Evolutionary conservation across 495 filamentous ascomycete species (phyloP).

Genomic region (Neurospora tetraspora): DNA sequence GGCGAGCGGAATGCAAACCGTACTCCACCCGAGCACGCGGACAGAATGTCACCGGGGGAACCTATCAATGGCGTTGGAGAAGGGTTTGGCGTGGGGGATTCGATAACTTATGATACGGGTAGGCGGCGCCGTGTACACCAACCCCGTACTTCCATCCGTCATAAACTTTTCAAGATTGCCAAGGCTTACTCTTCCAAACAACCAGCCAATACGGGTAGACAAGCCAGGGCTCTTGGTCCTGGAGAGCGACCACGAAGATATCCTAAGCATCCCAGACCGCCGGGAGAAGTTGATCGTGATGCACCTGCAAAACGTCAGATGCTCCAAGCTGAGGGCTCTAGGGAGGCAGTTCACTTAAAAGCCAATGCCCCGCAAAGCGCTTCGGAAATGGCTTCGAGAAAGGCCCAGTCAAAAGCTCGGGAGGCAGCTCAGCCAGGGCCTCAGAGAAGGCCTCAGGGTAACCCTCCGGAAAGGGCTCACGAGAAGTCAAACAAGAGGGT

Average conservation of each 20-base stretch:
- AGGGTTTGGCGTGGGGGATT: conserved; percentile 16
- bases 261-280: neutral
- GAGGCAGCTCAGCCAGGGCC: neutral
- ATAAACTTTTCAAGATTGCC: neutral
- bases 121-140: neutral
- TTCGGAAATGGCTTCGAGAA: neutral
- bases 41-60: neutral
- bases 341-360: neutral
- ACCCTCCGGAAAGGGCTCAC: neutral
- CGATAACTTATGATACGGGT: neutral
- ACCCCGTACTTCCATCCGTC: neutral
- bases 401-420: neutral
- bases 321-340: neutral
- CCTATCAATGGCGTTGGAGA: conserved; percentile 5
- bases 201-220: neutral
- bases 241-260: neutral
- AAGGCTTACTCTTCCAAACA: neutral
- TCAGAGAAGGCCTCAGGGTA: neutral
- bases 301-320: neutral
- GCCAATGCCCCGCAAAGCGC: neutral
- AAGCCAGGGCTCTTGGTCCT: neutral
- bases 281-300: neutral
- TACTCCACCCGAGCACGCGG: neutral
- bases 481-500: neutral
- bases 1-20: neutral